These are phyloP conservation scores for Fusarium neocosmosporiellum DNA, from an alignment of 2,329 filamentous ascomycete genomes.

Conservation along the genomic window DNA sequence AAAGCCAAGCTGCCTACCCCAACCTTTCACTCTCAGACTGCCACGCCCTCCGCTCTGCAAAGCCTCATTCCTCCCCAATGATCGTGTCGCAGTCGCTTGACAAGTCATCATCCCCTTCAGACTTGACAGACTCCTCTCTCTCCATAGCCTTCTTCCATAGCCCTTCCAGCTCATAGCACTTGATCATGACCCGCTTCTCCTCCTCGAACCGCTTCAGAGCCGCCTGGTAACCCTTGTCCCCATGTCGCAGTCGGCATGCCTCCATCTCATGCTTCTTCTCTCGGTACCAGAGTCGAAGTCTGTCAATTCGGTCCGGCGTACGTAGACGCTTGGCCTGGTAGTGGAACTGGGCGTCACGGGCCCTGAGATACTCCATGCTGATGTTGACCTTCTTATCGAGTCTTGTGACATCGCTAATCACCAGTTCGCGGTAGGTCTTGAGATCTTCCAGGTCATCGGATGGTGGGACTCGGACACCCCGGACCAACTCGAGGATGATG, in stretches of 20 bases:
- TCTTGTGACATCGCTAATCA: conserved; percentile 14
- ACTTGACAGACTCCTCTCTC: background rate
- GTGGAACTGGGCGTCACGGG: conserved; percentile 32
- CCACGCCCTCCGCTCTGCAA: background rate
- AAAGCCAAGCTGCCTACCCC: background rate
- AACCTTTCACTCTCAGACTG: background rate
- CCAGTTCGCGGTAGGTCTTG: conserved; percentile 12
- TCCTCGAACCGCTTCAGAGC: conserved; percentile 22
- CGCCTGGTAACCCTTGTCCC: conserved; percentile 18
- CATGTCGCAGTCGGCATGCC: conserved; percentile 14
- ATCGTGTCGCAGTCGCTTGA: conserved; percentile 28
- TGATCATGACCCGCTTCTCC: conserved; percentile 30
- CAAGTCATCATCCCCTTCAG: conserved; percentile 23
- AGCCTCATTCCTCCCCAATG: conserved; percentile 16
- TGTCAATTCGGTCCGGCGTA: conserved; percentile 27
- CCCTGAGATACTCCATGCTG: conserved; percentile 26
- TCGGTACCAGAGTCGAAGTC: conserved; percentile 32
- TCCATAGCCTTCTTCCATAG: conserved; percentile 30
- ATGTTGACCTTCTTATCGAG: conserved; percentile 20
- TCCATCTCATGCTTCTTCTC: conserved; percentile 30
- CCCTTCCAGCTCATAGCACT: conserved; percentile 29
- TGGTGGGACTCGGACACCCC: conserved; percentile 3
- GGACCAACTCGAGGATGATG: conserved; percentile 23
- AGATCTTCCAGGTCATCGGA: conserved; percentile 15
- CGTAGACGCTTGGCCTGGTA: conserved; percentile 32